These are phyloP conservation scores for Leccinum pachyderme DNA, from an alignment of 1,284 basidiomycete species.

Conservation along the genomic window DNA sequence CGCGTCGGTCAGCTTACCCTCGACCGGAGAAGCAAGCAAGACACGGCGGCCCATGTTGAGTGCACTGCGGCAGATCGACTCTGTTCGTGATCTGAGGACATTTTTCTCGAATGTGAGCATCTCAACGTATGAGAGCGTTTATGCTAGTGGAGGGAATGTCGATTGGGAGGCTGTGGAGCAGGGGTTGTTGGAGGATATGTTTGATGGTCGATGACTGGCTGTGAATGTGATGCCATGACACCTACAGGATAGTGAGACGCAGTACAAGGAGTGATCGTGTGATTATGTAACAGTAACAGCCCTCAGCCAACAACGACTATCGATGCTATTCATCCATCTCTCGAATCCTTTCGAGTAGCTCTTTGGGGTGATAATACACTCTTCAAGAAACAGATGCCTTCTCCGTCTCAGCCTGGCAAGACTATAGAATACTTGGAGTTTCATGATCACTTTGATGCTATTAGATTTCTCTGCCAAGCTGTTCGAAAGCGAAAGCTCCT, in stretches of 20 bases:
- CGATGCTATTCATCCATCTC: not conserved
- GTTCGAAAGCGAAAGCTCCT: not conserved
- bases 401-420: not conserved
- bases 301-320: too few relatives aligned
- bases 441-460: not conserved
- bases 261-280: too few relatives aligned
- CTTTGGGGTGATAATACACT: not conserved
- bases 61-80: conserved; percentile 68
- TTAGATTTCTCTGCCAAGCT: not conserved
- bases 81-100: conserved; percentile 75
- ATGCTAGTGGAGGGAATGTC: conserved; percentile 71
- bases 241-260: too few relatives aligned
- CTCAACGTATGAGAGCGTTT: conserved; percentile 86
- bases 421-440: not conserved
- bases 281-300: too few relatives aligned
- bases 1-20: conserved; percentile 29
- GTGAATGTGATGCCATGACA: not conserved
- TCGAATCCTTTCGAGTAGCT: not conserved
- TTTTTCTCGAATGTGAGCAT: conserved; percentile 91
- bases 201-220: conserved; percentile 59
- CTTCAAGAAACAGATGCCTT: not conserved
- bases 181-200: conserved; percentile 81
- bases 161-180: conserved; percentile 88
- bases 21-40: conserved; percentile 33
- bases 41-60: conserved; percentile 75